These are phyloP conservation scores for Hibiscus trionum DNA, from an alignment of 345 rosid genomes.

Conservation along the genomic window DNA sequence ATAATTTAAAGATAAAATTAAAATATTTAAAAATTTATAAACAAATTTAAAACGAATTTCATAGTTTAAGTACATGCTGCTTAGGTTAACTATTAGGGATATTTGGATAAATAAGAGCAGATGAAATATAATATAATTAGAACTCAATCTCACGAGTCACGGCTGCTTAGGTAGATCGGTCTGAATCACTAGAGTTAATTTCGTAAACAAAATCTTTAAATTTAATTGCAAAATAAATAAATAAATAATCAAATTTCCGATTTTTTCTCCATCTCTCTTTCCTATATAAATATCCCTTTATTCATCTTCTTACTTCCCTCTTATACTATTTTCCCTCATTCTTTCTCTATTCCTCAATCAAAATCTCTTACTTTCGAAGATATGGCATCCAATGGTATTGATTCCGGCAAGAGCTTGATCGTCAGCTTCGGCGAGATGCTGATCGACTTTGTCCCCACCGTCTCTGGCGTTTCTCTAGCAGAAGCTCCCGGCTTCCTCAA, in stretches of 20 bases:
- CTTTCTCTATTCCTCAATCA: not conserved
- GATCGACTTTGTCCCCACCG: slow-evolving; percentile 92
- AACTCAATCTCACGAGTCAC: no score
- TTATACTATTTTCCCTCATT: not conserved
- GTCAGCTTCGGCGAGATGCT: slow-evolving; percentile 98
- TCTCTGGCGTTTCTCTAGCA: slow-evolving; percentile 90
- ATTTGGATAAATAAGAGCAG: no score
- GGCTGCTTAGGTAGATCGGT: no score
- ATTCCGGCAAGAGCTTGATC: slow-evolving; percentile 41
- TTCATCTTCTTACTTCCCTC: not conserved
- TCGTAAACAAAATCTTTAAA: not conserved
- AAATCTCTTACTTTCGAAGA: not conserved
- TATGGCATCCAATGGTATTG: slow-evolving; percentile 34
- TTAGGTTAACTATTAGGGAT: no score
- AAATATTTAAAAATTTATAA: no score
- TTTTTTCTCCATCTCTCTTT: not conserved
- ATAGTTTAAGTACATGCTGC: no score
- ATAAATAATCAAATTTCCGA: not conserved
- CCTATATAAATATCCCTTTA: not conserved
- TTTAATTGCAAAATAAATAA: not conserved
- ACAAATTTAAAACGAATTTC: no score
- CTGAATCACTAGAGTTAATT: not conserved
- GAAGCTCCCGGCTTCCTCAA: slow-evolving; percentile 96
- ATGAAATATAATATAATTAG: no score
- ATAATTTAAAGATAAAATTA: no score